These are phyloP conservation scores for Boletus pseudopeckii DNA, from an alignment of 768 basidiomycete genomes.

Conservation along the genomic window DNA sequence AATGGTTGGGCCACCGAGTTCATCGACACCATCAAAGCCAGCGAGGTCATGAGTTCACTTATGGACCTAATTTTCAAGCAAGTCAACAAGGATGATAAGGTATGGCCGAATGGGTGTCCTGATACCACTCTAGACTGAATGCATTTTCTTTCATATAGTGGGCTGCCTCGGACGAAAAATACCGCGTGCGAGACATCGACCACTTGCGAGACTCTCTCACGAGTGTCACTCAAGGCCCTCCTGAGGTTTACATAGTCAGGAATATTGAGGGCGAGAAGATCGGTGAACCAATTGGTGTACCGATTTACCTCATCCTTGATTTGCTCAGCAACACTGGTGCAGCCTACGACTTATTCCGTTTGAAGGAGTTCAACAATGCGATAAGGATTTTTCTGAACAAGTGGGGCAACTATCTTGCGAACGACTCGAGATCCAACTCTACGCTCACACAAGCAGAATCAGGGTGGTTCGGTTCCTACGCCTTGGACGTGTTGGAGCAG, in stretches of 20 bases:
- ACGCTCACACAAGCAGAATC: background rate
- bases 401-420: slow-evolving; percentile 2
- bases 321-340: slow-evolving; percentile 23
- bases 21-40: background rate
- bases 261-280: background rate
- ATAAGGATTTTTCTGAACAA: background rate
- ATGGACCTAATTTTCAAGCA: background rate
- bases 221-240: background rate
- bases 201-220: background rate
- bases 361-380: slow-evolving; percentile 1
- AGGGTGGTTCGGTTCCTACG: background rate
- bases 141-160: background rate
- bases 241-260: background rate
- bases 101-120: background rate
- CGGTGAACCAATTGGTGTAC: slow-evolving; percentile 18
- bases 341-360: slow-evolving; percentile 15
- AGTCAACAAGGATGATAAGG: background rate
- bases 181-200: background rate
- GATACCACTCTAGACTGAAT: background rate
- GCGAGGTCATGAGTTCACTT: background rate
- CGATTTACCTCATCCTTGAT: slow-evolving; percentile 16
- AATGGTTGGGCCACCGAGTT: background rate
- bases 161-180: background rate
- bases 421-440: background rate
- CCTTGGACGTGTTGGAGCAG: background rate